A percentile compares a stretch with the other conserved stretches of the same genome.
Conservation (phyloP, 768 basidiomycete species). For the Obba rivulosa region DNA sequence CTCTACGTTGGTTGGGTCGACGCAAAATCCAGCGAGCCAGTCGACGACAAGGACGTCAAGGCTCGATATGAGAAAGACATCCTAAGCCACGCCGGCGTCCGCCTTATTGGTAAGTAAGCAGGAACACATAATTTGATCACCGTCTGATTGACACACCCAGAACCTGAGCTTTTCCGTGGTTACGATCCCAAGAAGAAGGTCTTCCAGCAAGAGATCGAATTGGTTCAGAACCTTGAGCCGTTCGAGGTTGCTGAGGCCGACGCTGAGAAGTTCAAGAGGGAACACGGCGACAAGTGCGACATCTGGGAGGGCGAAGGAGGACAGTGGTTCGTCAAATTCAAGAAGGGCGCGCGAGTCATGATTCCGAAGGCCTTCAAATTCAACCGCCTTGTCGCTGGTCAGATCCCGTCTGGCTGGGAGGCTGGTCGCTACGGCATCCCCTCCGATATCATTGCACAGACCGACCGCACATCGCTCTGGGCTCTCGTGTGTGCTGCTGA, state of each 20-base stretch:
- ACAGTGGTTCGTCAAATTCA: constrained; percentile 98
- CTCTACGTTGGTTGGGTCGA: constrained; percentile 99
- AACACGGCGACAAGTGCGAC: constrained; percentile 96
- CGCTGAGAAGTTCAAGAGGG: constrained; percentile 91
- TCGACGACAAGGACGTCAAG: constrained; percentile 96
- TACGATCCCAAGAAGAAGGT: constrained; percentile 97
- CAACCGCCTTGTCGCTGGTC: constrained; percentile 91
- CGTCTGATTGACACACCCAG: constrained; percentile 34
- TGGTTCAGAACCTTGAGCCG: constrained; percentile 93
- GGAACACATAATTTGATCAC: background rate
- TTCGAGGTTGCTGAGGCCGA: constrained; percentile 90
- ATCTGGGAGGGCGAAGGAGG: constrained; percentile 88
- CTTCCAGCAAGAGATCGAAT: constrained; percentile 95
- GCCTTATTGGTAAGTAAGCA: constrained; percentile 75
- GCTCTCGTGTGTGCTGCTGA: constrained; percentile 92
- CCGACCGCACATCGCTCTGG: constrained; percentile 91
- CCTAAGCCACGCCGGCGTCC: constrained; percentile 83
- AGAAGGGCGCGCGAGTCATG: constrained; percentile 91
- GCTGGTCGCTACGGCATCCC: constrained; percentile 97
- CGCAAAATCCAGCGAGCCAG: constrained; percentile 84
- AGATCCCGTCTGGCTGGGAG: constrained; percentile 96
- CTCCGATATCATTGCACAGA: constrained; percentile 91
- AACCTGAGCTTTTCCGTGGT: constrained; percentile 96
- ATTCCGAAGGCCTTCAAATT: constrained; percentile 96
- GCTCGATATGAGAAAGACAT: constrained; percentile 95